These are phyloP conservation scores for Epichloe brachyelytri DNA, from an alignment of 2,329 filamentous ascomycete genomes.

Conservation along the genomic window DNA sequence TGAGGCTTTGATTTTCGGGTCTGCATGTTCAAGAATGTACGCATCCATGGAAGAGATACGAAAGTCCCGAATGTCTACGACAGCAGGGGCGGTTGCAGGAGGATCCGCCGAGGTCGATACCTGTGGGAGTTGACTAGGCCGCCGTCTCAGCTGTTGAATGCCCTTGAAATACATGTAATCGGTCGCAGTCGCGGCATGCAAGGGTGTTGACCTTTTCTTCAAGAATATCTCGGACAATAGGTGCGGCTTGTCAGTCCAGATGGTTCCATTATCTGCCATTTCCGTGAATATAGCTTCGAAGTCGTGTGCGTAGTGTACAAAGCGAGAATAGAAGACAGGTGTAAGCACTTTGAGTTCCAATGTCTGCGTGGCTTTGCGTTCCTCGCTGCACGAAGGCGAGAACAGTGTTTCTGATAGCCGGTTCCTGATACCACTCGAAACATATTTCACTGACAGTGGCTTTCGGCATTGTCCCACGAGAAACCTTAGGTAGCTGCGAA, in stretches of 20 bases:
- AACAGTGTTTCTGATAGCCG: slow-evolving; percentile 24
- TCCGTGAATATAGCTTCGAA: slow-evolving; percentile 50
- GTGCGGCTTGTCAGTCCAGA: slow-evolving; percentile 42
- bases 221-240: slow-evolving; percentile 33
- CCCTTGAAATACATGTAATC: slow-evolving; percentile 30
- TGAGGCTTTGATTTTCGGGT: slow-evolving; percentile 12
- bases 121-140: slow-evolving; percentile 27
- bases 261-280: slow-evolving; percentile 42
- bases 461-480: slow-evolving; percentile 34
- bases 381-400: slow-evolving; percentile 16
- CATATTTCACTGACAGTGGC: slow-evolving; percentile 38
- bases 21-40: slow-evolving; percentile 26
- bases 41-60: slow-evolving; percentile 39
- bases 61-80: slow-evolving; percentile 32
- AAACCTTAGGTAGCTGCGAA: slow-evolving; percentile 33
- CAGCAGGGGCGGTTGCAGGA: neutral
- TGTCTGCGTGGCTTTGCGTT: slow-evolving; percentile 15
- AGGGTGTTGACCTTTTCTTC: slow-evolving; percentile 23
- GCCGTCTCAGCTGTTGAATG: slow-evolving; percentile 30
- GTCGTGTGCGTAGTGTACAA: slow-evolving; percentile 49
- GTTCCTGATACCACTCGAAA: slow-evolving; percentile 33
- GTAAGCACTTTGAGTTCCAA: slow-evolving; percentile 47
- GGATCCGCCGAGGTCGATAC: slow-evolving; percentile 27
- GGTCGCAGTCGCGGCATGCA: slow-evolving; percentile 20
- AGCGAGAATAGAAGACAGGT: slow-evolving; percentile 54